Conservation (phyloP, 1,139 yeast species). For the Blastobotrys aristatus region DNA sequence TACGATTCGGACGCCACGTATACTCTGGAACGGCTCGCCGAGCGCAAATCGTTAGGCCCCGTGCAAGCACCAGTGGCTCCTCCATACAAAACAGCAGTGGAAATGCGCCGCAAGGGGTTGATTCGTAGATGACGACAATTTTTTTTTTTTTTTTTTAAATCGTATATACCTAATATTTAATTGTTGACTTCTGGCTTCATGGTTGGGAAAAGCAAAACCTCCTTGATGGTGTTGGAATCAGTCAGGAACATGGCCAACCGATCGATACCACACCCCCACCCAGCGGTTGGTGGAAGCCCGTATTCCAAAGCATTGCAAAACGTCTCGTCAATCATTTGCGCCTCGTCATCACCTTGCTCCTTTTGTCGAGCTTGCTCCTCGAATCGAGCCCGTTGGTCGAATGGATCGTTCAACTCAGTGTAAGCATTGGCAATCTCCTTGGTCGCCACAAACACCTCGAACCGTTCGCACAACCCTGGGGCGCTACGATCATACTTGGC, state of each 20-base stretch:
- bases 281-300: slow-evolving; percentile 99
- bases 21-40: slow-evolving; percentile 45
- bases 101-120: slow-evolving; percentile 73
- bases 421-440: slow-evolving; percentile 98
- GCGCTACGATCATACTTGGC: slow-evolving; percentile 91
- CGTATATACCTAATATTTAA: slow-evolving; percentile 16
- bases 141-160: neutral
- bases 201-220: slow-evolving; percentile 96
- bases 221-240: slow-evolving; percentile 94
- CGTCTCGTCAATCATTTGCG: slow-evolving; percentile 91
- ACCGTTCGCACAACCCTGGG: slow-evolving; percentile 96
- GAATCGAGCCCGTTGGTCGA: slow-evolving; percentile 93
- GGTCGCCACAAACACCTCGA: slow-evolving; percentile 97
- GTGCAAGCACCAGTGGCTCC: slow-evolving; percentile 96
- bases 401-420: slow-evolving; percentile 98
- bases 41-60: slow-evolving; percentile 61
- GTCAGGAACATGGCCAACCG: slow-evolving; percentile 98
- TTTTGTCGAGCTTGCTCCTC: slow-evolving; percentile 99
- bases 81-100: slow-evolving; percentile 87
- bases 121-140: slow-evolving; percentile 27
- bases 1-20: slow-evolving; percentile 96
- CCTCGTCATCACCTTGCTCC: slow-evolving; percentile 99
- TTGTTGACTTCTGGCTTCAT: slow-evolving; percentile 74
- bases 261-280: slow-evolving; percentile 99
- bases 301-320: slow-evolving; percentile 97